These are phyloP conservation scores for Calocybe cyanea DNA, from an alignment of 768 basidiomycete species.

Conservation along the genomic window DNA sequence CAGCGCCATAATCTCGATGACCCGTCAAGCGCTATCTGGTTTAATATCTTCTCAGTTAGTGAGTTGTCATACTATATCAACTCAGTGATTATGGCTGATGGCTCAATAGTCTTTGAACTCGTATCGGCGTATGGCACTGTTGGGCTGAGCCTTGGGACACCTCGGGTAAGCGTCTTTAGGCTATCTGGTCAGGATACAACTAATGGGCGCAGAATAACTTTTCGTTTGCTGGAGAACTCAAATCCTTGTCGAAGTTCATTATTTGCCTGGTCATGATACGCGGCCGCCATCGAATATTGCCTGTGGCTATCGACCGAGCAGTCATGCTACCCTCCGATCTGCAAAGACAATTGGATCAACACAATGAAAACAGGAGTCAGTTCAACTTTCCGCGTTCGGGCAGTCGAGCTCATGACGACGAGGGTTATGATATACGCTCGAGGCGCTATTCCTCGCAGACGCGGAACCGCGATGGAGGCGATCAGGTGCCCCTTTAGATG, in stretches of 20 bases:
- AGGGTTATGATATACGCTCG: background rate
- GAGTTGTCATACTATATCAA: slow-evolving; percentile 20
- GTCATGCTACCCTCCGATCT: slow-evolving; percentile 76
- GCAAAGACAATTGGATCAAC: slow-evolving; percentile 24
- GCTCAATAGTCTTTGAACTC: slow-evolving; percentile 68
- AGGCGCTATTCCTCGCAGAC: too few species aligned
- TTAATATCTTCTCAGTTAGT: slow-evolving; percentile 82
- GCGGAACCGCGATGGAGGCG: too few species aligned
- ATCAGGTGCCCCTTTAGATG: background rate
- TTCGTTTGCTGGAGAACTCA: slow-evolving; percentile 76
- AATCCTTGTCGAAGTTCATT: slow-evolving; percentile 82
- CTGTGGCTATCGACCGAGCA: slow-evolving; percentile 85
- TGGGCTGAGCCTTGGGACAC: slow-evolving; percentile 86
- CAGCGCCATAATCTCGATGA: slow-evolving; percentile 61
- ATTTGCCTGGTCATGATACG: slow-evolving; percentile 89
- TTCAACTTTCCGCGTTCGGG: background rate
- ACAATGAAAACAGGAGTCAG: slow-evolving; percentile 8
- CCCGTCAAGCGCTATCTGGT: slow-evolving; percentile 56
- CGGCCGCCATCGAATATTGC: slow-evolving; percentile 85
- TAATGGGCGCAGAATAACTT: slow-evolving; percentile 58
- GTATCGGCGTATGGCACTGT: slow-evolving; percentile 88
- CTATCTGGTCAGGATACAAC: slow-evolving; percentile 4
- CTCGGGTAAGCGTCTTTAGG: slow-evolving; percentile 50
- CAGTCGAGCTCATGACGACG: slow-evolving; percentile 3
- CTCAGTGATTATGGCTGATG: background rate